Evolutionary conservation across 306 rosid species (phyloP).

Genomic region (Crataegus laevigata): DNA sequence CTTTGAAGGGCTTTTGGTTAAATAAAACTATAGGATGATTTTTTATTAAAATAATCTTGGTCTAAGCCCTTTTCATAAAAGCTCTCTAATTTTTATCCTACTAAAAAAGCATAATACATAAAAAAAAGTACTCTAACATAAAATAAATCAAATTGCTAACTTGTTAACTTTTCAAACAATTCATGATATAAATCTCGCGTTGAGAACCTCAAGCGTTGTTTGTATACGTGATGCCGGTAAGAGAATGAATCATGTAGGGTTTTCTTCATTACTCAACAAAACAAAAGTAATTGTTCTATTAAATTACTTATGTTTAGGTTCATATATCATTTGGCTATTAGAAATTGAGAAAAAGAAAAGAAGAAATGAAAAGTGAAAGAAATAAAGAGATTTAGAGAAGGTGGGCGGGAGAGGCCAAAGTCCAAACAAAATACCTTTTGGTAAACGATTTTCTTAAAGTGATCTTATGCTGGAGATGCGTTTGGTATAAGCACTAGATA

Average conservation of each 20-base stretch:
- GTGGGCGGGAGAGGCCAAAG: constrained; percentile 2
- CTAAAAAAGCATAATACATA: not conserved
- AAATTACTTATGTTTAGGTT: not conserved
- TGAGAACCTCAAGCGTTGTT: not conserved
- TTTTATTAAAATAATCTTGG: too few species aligned
- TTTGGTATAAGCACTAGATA: constrained; percentile 21
- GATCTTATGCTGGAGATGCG: constrained; percentile 9
- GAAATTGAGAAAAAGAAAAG: not conserved
- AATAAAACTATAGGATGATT: too few species aligned
- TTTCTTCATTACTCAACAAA: not conserved
- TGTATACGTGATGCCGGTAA: not conserved
- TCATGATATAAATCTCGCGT: not conserved
- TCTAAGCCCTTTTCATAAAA: too few species aligned
- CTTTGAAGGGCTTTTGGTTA: too few species aligned
- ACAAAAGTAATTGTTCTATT: not conserved
- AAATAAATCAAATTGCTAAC: not conserved
- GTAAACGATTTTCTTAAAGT: not conserved
- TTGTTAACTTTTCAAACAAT: not conserved
- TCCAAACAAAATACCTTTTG: constrained; percentile 28
- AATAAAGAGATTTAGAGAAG: not conserved
- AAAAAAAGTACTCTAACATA: not conserved
- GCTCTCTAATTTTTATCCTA: not conserved
- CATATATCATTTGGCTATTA: not conserved
- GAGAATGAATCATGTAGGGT: not conserved
- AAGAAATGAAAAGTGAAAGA: not conserved